Base-by-base conservation (phyloP, 2,329 filamentous ascomycete species). In the Fusarium palustre region DNA sequence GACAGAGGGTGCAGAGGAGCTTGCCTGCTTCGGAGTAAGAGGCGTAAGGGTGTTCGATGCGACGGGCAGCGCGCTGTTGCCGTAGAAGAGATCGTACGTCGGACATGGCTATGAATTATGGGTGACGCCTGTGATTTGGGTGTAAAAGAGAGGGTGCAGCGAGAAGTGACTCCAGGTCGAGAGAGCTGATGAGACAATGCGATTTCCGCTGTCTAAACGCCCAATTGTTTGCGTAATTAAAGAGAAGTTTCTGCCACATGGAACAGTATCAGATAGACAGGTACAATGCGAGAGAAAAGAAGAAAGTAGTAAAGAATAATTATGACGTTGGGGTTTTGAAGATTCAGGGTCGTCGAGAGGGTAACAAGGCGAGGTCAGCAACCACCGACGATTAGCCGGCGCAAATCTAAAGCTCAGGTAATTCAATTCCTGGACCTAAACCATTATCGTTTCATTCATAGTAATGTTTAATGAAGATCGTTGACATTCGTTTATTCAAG, bases 21-120 rank as follows among this genome's bases (percentile, higher is more conserved):
- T 88, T 90, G 64, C 91, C 91, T 16, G 87, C 83, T 67, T 88
- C 85, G 7, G 90, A 88, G 80, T 93, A 93, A 55, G 85, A 82
- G 42, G 90, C 90, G 72, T 90, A 84, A 6, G 90, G 88, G 73
- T 93, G 90, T 53, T 89, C 86, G 74, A 94, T 89, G 69, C 91
- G 88, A 59, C 93, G 89, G 66, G 91, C 87, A 58, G 89, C 88
- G 70, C 92, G 89, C 79, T 95, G 91, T 75, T 90, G 91, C 72
- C 92, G 91, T 60, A 97, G 86, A 49, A 97, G 87, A 36, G 92
- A 88, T 73, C 93, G 91, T 28, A 93, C 90, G 79, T 97, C 92
- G 71, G 92, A 85, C 92, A 96, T 95, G 68, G 46, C 64, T 43
- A 38, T 33, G 43, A 38, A 34, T 55, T 24, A 46, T 25, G n/a